Conservation (phyloP, 1,139 yeast genomes). For the Wickerhamomyces sp. region DNA sequence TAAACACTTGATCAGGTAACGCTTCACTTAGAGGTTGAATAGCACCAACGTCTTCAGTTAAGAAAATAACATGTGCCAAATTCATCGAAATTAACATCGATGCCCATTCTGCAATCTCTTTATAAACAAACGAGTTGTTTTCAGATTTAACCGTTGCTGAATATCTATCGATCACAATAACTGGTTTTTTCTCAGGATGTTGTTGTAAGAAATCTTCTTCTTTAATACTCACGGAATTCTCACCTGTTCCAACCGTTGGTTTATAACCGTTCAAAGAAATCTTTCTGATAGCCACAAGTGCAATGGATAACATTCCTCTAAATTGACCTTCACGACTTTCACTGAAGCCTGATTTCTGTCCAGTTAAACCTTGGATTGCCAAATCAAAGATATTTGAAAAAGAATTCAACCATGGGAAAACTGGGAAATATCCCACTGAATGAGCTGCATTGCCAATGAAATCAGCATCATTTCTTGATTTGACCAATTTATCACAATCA, state of each 20-base stretch:
- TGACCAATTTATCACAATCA: conserved; percentile 74
- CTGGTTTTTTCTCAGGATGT: conserved; percentile 85
- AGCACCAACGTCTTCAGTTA: conserved; percentile 82
- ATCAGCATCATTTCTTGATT: conserved; percentile 67
- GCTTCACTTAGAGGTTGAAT: conserved; percentile 62
- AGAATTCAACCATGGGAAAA: conserved; percentile 87
- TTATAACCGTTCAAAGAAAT: conserved; percentile 51
- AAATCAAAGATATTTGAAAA: conserved; percentile 77
- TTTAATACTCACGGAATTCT: conserved; percentile 35
- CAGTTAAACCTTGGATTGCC: conserved; percentile 85
- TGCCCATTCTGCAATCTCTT: conserved; percentile 85
- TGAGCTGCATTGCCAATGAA: conserved; percentile 64
- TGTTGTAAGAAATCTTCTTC: conserved; percentile 82
- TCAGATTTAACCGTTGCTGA: conserved; percentile 52
- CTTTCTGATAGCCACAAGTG: conserved; percentile 66
- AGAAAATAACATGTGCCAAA: conserved; percentile 81
- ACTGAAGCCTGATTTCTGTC: conserved; percentile 88
- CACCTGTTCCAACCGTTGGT: conserved; percentile 25
- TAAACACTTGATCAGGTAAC: conserved; percentile 84
- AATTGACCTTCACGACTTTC: conserved; percentile 82
- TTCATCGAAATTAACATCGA: conserved; percentile 69
- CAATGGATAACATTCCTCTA: conserved; percentile 71
- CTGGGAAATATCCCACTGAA: conserved; percentile 87
- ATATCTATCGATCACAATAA: conserved; percentile 76
- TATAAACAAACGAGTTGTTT: conserved; percentile 63